Conservation (phyloP, 345 rosid genomes). For the Camelina hispida region DNA sequence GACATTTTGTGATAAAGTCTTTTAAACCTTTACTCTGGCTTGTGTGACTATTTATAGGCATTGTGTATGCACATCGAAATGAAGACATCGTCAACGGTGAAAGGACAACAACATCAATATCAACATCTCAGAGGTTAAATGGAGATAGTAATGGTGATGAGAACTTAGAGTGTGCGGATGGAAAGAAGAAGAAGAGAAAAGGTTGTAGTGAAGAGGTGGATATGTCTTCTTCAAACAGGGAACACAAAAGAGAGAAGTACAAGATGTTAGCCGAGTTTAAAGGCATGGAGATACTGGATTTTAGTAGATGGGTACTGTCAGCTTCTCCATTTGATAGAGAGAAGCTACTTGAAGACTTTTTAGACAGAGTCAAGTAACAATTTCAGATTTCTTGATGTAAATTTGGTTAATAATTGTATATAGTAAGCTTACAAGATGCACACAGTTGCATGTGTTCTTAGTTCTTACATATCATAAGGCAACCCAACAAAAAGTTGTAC, state of each 20-base stretch:
- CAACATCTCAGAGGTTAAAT: constrained; percentile 21
- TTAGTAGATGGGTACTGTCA: constrained; percentile 78
- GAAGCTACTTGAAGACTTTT: constrained; percentile 54
- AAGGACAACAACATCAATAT: constrained; percentile 16
- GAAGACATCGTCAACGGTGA: constrained; percentile 60
- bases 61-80: constrained; percentile 83
- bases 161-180: constrained; percentile 14
- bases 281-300: constrained; percentile 70
- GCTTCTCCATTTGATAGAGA: constrained; percentile 59
- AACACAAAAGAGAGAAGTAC: constrained; percentile 55
- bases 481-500: constrained; percentile 20
- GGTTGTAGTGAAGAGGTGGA: constrained; percentile 37
- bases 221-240: constrained; percentile 37
- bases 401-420: constrained; percentile 18
- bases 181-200: constrained; percentile 35
- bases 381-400: neutral
- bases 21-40: neutral
- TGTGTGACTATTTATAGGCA: constrained; percentile 49
- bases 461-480: constrained; percentile 21
- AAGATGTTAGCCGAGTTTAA: constrained; percentile 60
- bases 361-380: constrained; percentile 26
- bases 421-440: constrained; percentile 18
- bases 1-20: neutral
- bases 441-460: constrained; percentile 22
- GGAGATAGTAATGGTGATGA: constrained; percentile 29